Base-by-base conservation (phyloP, 768 basidiomycete genomes). In the Tricholoma sp. region DNA sequence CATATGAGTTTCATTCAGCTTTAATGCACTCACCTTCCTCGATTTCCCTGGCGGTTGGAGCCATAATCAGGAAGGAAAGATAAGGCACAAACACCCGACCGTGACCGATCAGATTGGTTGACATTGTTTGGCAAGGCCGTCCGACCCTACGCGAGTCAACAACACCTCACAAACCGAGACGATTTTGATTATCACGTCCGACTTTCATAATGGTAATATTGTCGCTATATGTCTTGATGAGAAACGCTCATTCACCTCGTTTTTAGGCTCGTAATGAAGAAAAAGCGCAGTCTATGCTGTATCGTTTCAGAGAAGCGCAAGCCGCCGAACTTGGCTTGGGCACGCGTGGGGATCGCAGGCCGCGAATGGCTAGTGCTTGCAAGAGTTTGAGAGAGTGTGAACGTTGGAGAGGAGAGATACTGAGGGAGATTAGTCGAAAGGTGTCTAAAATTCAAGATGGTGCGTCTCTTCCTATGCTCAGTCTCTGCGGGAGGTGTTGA, bases 371-470 rank as follows among this genome's bases (percentile, higher is more conserved):
- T 10, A 89, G 88, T 61, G 81, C 85, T 11, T 95, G 94, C 68
- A 95, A 95, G 71, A 94, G 89, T 65, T 68, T 98, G 63, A 77
- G 92, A 36, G 94, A 98, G 49, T 95, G 93, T 64, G 96, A 99
- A 71, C 78, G 94, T 54, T 98, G 94, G 94, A 75, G 96, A 67
- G 96, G 95, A 55, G 96, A 98, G 71, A 92, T 98, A 17, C 68
- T 99, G 54, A 77, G 94, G 42, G 96, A 99, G 67, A 94, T 98
- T 50, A 94, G 91, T 67, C 70, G 96, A 58, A 98, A 99, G 70
- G 96, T 98, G 24, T 94, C 93, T 13, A 98, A 98, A 72, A 98
- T 98, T 47, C 96, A 99, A 70, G 96, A 99, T 66, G 74, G 94
- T 94, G 32, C 58, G 90, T 75, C 8, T 45, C 31, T 11, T 1